Evolutionary conservation across 1,139 yeast species (phyloP), one percentile per base, ranked within the genome.

Genomic region (Candida sp.): DNA sequence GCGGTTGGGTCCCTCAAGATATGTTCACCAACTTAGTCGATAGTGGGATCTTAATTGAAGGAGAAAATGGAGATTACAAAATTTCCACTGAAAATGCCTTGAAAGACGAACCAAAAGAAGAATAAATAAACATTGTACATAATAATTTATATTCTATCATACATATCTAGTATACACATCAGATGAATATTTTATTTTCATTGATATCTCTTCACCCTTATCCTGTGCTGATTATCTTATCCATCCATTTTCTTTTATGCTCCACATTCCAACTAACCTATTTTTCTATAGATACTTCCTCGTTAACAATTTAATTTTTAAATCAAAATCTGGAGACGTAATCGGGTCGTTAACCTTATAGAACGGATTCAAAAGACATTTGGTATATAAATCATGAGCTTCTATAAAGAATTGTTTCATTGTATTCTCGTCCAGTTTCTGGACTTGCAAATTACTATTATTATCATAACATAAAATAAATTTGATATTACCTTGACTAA

Each of bases 1-100:
- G 88, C 45, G 97, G 97, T 5, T 91, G 97, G 97, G 78, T 93
- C 46, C 97, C 98, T 22, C 96, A 88, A 60, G 96, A 89, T 58
- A 80, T 89, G 85, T 90, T 91, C 59, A 84, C 80, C 37, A 78
- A 79, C 45, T 73, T 89, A 52, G 65, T 79, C 38, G 80, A 79
- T 21, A 83, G 82, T 50, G 95, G 93, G 1, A 71, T 85, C 45
- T 69, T 91, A 43, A 70, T 63, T 29, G 63, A 61, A 41, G 64
- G 58, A 30, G 61, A 55, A 22, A 52, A 63, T 36, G 77, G 75
- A 19, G 64, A 73, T 51, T 69, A 58, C 52, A 57, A 55, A 43
- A 54, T 73, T 36, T 75, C 69, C 43, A 61, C 72, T 29, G 77
- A 71, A 33, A 69, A 67, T 49, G 67, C 63, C 3, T 65, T 73